These are phyloP conservation scores for Salvia splendens DNA, from an alignment of 257 asterid species.

Conservation along the genomic window DNA sequence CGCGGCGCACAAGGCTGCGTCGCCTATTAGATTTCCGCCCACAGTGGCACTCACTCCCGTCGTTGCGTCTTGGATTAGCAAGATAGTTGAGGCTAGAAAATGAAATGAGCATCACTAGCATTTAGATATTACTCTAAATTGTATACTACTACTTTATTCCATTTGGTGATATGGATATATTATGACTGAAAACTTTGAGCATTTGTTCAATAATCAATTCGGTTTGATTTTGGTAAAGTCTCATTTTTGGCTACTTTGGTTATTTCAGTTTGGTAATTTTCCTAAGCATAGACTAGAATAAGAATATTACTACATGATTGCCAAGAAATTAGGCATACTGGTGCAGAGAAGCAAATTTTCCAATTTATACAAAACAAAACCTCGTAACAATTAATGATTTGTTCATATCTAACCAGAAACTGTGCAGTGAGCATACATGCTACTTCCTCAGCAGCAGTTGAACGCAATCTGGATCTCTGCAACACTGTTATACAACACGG, in stretches of 20 bases:
- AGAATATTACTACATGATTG: no score
- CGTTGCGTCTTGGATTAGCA: constrained; percentile 92
- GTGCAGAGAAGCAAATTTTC: neutral
- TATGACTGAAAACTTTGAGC: no score
- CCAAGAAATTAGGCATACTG: no score
- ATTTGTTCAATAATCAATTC: no score
- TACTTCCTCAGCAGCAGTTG: constrained; percentile 10
- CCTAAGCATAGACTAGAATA: no score
- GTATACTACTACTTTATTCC: no score
- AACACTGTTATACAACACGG: neutral
- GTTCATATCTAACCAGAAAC: constrained; percentile 31
- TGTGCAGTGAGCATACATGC: constrained; percentile 36
- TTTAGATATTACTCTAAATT: no score
- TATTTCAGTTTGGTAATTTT: no score
- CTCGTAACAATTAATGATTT: constrained; percentile 25
- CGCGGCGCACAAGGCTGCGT: constrained; percentile 98
- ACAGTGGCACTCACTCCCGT: constrained; percentile 93
- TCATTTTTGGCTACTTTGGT: no score
- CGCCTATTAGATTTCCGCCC: constrained; percentile 95
- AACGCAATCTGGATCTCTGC: constrained; percentile 1
- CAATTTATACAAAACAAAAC: constrained; percentile 21
- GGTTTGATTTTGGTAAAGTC: no score
- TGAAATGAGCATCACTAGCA: no score
- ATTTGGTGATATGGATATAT: no score
- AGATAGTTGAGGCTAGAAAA: constrained; percentile 54